These are phyloP conservation scores for Heterobasidion parviporum DNA, from an alignment of 1,284 basidiomycete species.

Conservation along the genomic window DNA sequence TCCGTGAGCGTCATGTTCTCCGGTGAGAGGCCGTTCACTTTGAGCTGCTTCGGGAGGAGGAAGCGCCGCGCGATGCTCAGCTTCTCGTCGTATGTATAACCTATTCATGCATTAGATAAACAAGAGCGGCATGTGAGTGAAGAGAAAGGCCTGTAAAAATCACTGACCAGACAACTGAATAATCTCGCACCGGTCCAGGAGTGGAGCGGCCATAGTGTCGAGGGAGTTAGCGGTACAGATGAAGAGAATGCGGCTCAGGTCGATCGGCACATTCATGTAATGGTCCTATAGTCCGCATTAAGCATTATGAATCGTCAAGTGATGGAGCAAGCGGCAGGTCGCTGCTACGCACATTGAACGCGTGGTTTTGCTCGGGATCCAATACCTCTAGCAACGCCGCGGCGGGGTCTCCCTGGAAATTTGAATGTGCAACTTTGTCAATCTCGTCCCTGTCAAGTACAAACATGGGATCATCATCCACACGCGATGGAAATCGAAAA, in stretches of 20 bases:
- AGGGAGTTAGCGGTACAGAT: slow-evolving; percentile 85
- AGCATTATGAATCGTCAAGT: not conserved
- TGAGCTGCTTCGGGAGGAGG: slow-evolving; percentile 79
- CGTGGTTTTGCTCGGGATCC: slow-evolving; percentile 87
- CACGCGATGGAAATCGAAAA: slow-evolving; percentile 7
- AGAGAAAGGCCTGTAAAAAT: not conserved
- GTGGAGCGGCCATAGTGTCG: slow-evolving; percentile 81
- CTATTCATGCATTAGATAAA: slow-evolving; percentile 25
- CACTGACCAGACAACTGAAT: slow-evolving; percentile 56
- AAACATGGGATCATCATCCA: not conserved
- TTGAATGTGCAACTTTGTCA: slow-evolving; percentile 82
- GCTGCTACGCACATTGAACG: slow-evolving; percentile 56
- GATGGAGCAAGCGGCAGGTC: not conserved
- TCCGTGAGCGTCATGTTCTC: slow-evolving; percentile 38
- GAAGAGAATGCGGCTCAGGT: slow-evolving; percentile 82
- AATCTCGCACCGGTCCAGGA: slow-evolving; percentile 71
- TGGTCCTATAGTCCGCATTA: slow-evolving; percentile 53
- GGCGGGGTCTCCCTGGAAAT: slow-evolving; percentile 85
- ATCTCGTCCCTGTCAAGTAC: slow-evolving; percentile 59
- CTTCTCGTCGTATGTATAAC: slow-evolving; percentile 90
- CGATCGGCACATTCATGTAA: slow-evolving; percentile 86
- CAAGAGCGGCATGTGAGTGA: not conserved
- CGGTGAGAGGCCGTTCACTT: slow-evolving; percentile 56
- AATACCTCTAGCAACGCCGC: slow-evolving; percentile 85
- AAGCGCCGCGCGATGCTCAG: slow-evolving; percentile 80